Conservation (phyloP, 108 stramenopile genomes). For the Skeletonema grethae region DNA sequence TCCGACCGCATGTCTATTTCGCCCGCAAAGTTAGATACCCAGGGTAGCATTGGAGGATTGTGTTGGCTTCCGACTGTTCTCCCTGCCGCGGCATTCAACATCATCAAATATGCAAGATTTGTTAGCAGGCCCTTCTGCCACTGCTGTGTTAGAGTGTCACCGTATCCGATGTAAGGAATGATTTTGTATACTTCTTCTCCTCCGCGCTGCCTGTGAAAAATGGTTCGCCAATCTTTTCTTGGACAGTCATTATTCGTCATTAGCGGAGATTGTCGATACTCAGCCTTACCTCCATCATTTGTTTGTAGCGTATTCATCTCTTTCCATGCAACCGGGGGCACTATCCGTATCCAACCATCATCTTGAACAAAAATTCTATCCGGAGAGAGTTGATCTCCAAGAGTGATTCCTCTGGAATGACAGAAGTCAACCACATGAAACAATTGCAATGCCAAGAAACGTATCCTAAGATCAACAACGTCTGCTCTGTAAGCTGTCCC, state of each 20-base stretch:
- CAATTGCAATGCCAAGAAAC: slow-evolving; percentile 31
- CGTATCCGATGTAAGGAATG: slow-evolving; percentile 33
- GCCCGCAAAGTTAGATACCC: slow-evolving; percentile 67
- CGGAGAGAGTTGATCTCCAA: slow-evolving; percentile 26
- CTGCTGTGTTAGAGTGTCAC: slow-evolving; percentile 20
- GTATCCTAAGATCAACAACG: slow-evolving; percentile 34
- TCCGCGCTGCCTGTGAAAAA: slow-evolving; percentile 6
- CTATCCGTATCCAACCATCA: slow-evolving; percentile 33
- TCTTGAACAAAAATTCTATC: slow-evolving; percentile 36
- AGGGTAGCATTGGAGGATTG: slow-evolving; percentile 71
- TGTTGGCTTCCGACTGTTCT: slow-evolving; percentile 48
- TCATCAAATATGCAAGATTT: slow-evolving; percentile 73
- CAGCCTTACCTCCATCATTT: background rate
- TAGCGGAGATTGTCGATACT: background rate
- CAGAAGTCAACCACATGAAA: slow-evolving; percentile 35
- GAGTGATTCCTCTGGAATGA: slow-evolving; percentile 19
- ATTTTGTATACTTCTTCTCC: background rate
- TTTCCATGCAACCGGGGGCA: slow-evolving; percentile 10
- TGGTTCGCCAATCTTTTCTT: slow-evolving; percentile 23
- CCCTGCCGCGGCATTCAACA: slow-evolving; percentile 75
- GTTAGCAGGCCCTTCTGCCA: slow-evolving; percentile 56
- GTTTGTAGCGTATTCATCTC: background rate
- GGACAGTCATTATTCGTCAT: background rate
- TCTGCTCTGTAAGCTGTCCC: slow-evolving; percentile 29
- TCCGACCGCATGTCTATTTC: slow-evolving; percentile 16